phyloP scores from a whole-genome alignment of 202 grass and related monocot genomes.

The Thinopyrum obtusiflorum region DNA sequence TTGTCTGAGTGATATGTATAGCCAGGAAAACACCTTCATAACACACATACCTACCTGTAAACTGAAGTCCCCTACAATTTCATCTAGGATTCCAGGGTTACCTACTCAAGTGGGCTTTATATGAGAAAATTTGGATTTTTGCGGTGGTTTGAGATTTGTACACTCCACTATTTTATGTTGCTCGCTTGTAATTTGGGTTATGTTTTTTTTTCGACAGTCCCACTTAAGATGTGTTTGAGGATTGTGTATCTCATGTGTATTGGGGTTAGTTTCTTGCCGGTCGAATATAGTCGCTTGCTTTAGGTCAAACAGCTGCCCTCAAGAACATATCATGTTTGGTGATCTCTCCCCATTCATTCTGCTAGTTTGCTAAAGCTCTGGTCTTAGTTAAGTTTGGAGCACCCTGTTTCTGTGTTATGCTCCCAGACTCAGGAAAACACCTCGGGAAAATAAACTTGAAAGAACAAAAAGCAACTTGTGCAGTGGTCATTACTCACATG shows the following conservation, averaged over 20 bases:
- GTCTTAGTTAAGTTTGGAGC: neutral
- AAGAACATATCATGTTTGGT: neutral
- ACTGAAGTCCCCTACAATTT: neutral
- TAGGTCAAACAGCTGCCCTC: neutral
- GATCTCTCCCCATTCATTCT: neutral
- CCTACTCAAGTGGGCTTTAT: neutral
- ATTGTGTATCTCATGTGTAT: neutral
- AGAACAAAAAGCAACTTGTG: neutral
- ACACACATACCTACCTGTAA: neutral
- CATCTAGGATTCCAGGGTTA: neutral
- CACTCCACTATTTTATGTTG: neutral
- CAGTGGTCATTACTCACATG: neutral
- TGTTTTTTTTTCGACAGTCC: neutral
- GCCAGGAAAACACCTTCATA: neutral
- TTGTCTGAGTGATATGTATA: neutral
- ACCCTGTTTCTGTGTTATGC: neutral
- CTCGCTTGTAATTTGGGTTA: neutral
- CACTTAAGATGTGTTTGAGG: neutral
- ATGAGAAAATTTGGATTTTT: neutral
- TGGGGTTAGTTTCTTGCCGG: neutral
- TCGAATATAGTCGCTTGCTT: conserved; percentile 6
- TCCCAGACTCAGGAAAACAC: too few relatives aligned
- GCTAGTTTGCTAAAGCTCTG: neutral
- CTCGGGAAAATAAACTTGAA: neutral
- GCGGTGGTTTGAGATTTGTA: neutral